Conservation (phyloP, 306 rosid species). For the Cucumis cinereus region DNA sequence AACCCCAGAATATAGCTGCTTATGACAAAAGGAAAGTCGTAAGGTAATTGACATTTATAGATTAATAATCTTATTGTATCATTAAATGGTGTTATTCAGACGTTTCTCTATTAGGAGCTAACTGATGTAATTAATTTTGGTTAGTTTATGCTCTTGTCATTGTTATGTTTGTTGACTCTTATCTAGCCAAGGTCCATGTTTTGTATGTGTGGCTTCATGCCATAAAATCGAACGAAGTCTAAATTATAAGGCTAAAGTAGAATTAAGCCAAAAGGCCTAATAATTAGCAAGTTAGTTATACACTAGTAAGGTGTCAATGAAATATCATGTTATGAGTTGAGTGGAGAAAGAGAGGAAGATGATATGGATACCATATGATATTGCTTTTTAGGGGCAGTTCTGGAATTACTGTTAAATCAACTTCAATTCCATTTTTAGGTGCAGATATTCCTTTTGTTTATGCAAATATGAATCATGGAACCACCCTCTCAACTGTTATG, state of each 20-base stretch:
- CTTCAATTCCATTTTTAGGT: neutral
- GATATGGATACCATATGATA: neutral
- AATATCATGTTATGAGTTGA: too few species aligned
- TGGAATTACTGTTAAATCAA: neutral
- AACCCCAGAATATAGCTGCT: slow-evolving; percentile 91
- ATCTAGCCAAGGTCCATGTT: neutral
- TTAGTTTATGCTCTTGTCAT: neutral
- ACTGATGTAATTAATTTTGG: neutral
- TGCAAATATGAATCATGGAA: too few species aligned
- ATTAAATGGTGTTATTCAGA: neutral
- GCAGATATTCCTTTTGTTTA: too few species aligned
- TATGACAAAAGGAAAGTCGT: slow-evolving; percentile 57
- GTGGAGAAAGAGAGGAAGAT: neutral
- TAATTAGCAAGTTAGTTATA: too few species aligned
- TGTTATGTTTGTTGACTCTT: neutral
- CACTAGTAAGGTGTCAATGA: too few species aligned
- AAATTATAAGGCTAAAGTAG: too few species aligned
- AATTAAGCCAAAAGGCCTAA: too few species aligned
- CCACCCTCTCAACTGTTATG: too few species aligned
- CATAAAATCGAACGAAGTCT: too few species aligned
- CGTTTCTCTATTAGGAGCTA: neutral
- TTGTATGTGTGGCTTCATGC: neutral
- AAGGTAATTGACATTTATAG: neutral
- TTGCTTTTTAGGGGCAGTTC: neutral
- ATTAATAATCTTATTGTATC: neutral